phyloP scores from a whole-genome alignment of 1,284 basidiomycete genomes.

The Leccinum ambiguum region DNA sequence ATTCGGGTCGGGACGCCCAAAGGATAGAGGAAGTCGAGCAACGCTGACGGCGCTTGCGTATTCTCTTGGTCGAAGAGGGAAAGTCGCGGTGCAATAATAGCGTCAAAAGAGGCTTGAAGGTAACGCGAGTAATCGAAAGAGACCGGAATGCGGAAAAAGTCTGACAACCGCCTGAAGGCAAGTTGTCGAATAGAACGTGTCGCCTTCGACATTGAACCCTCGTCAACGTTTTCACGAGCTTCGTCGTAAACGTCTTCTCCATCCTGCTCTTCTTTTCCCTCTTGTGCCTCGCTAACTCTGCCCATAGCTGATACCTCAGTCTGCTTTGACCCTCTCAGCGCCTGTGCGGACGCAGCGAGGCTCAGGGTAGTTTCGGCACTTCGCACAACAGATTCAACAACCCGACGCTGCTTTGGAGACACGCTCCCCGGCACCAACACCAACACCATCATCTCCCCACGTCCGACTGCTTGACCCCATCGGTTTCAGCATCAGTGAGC shows the following conservation, averaged over 20 bases:
- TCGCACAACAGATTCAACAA: slow-evolving; percentile 86
- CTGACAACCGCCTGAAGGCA: slow-evolving; percentile 83
- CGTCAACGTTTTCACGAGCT: slow-evolving; percentile 34
- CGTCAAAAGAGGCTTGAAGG: slow-evolving; percentile 64
- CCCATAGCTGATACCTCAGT: slow-evolving; percentile 16
- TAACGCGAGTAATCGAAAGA: slow-evolving; percentile 78
- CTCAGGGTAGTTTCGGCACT: slow-evolving; percentile 71
- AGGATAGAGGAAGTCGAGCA: slow-evolving; percentile 85
- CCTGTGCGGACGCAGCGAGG: slow-evolving; percentile 66
- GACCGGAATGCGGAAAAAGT: slow-evolving; percentile 80
- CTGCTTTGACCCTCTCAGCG: slow-evolving; percentile 22
- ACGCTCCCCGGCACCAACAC: slow-evolving; percentile 34
- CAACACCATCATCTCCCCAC: slow-evolving; percentile 28
- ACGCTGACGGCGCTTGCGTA: slow-evolving; percentile 88
- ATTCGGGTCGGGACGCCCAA: slow-evolving; percentile 68
- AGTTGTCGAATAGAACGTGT: slow-evolving; percentile 73
- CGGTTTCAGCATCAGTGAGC: slow-evolving; percentile 87
- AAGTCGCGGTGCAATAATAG: slow-evolving; percentile 85
- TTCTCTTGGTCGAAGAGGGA: slow-evolving; percentile 80
- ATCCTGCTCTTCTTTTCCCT: slow-evolving; percentile 40
- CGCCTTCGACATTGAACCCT: slow-evolving; percentile 42
- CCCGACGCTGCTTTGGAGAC: slow-evolving; percentile 74
- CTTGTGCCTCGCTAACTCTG: slow-evolving; percentile 33
- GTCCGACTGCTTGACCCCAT: slow-evolving; percentile 44
- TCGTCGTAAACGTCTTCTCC: slow-evolving; percentile 32